Conservation (phyloP, 768 basidiomycete genomes). For the Leccinum fibrillosum region DNA sequence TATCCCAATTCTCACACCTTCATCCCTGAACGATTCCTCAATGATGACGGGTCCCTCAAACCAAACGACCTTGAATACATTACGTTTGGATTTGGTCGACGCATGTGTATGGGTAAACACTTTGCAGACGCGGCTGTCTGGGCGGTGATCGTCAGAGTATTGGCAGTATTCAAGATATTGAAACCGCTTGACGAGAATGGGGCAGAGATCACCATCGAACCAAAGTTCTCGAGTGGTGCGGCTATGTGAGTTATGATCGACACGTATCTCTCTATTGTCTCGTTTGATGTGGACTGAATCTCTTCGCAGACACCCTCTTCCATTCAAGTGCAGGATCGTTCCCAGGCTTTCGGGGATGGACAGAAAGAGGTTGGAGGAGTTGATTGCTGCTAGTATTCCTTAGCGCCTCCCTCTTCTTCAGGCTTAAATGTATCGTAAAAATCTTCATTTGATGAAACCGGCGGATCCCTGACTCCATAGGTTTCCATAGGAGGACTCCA, state of each 20-base stretch:
- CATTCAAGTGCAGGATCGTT: background rate
- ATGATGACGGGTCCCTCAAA: background rate
- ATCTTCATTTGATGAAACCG: too few relatives aligned
- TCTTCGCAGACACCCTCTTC: background rate
- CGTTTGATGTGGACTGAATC: too few relatives aligned
- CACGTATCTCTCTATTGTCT: background rate
- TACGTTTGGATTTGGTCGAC: background rate
- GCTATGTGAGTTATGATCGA: background rate
- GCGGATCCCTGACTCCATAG: too few relatives aligned
- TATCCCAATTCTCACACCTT: background rate
- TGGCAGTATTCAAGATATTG: background rate
- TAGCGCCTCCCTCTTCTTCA: too few relatives aligned
- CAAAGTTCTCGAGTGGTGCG: background rate
- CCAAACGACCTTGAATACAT: background rate
- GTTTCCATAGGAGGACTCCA: too few relatives aligned
- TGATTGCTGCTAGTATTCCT: background rate
- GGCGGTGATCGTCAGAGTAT: background rate
- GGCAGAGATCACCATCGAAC: background rate
- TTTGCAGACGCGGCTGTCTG: background rate
- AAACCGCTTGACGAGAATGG: background rate
- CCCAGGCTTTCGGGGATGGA: background rate
- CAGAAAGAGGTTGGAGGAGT: background rate
- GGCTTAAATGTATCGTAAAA: too few relatives aligned
- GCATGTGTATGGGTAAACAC: background rate
- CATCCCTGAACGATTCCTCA: background rate